Base-by-base conservation (phyloP, 805 yeast genomes). In the Wickerhamiella australiensis region DNA sequence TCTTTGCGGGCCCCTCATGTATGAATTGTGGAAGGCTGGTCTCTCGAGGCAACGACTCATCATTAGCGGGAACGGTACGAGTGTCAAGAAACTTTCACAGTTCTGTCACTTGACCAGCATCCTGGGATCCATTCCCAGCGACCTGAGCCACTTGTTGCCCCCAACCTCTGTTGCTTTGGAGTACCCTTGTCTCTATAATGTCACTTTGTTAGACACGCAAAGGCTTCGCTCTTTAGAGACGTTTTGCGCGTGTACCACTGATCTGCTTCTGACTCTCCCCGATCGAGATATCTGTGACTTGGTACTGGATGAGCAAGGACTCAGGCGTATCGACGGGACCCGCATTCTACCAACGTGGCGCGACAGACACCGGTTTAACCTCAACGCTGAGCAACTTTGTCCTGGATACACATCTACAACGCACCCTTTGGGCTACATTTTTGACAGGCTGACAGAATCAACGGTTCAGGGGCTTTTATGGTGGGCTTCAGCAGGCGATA, bases 401-500 rank as follows among this genome's bases (percentile, higher is more conserved):
- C 43, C 49, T 1, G 11, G 22, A 3, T 46, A 37, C 26, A 23
- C 33, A 2, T 26, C 26, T 18, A 13, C 36, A 12, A 20, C 11
- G 3, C 35, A 29, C 7, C 43, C 43, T 2, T 7, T 46, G 3
- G 23, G 25, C 36, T 29, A 25, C 12, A 1, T 56, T 8, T 23
- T 52, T 11, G 61, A 58, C 36, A 22, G 52, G 11, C 21, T 57
- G 1, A 50, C 54, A 3, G 60, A 57, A 18, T 35, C 56, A 13
- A 43, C 54, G 3, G 49, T 54, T 2, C 56, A 50, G 49, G 87
- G 87, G 0, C 73, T 83, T 52, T 67, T 82, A 18, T 84, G 92
- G 92, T 84, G 90, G 86, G 94, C 94, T 2, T 74, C 83, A 26
- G 90, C 92, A 1, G 94, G 92, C 7, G 82, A 79, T 52, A 70